Percentiles rank a stretch among this genome's conserved stretches.
phyloP scores from a whole-genome alignment of 768 basidiomycete species.

The Podaxis sp. region DNA sequence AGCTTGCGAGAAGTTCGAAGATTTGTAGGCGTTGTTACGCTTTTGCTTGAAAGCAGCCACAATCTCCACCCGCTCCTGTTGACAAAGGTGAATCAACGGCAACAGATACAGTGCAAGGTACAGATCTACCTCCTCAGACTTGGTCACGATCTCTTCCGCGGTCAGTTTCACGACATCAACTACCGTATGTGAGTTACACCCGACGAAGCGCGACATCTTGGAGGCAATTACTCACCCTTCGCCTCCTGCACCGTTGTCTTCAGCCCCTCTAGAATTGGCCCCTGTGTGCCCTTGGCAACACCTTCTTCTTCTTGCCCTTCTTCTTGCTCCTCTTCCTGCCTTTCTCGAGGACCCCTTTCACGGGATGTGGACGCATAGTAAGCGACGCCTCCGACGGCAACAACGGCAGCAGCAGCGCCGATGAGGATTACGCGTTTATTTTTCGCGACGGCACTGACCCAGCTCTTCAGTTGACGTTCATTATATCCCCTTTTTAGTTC shows the following conservation, averaged over 20 bases:
- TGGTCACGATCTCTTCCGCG: conserved; percentile 52
- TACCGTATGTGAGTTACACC: conserved; percentile 16
- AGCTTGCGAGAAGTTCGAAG: conserved; percentile 58
- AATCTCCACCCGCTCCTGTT: conserved; percentile 61
- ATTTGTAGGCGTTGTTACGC: conserved; percentile 72
- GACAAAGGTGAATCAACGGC: conserved; percentile 1
- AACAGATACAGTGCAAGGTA: neutral
- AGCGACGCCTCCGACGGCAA: conserved; percentile 73
- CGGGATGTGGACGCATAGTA: conserved; percentile 69
- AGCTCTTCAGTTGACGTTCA: neutral
- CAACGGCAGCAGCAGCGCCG: conserved; percentile 67
- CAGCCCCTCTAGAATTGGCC: conserved; percentile 81
- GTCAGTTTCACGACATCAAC: conserved; percentile 45
- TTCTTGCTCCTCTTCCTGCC: conserved; percentile 42
- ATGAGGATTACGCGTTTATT: conserved; percentile 77
- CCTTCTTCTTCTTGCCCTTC: conserved; percentile 60
- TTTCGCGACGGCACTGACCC: conserved; percentile 48
- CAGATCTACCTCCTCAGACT: conserved; percentile 57
- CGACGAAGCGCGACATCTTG: neutral
- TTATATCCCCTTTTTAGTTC: conserved; percentile 22
- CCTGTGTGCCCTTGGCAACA: conserved; percentile 55
- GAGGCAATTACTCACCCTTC: conserved; percentile 23
- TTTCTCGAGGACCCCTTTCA: conserved; percentile 43
- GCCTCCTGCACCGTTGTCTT: conserved; percentile 39
- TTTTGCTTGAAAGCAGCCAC: conserved; percentile 68